phyloP scores from a whole-genome alignment of 208 protist genomes.

The Trypanosoma congolense region DNA sequence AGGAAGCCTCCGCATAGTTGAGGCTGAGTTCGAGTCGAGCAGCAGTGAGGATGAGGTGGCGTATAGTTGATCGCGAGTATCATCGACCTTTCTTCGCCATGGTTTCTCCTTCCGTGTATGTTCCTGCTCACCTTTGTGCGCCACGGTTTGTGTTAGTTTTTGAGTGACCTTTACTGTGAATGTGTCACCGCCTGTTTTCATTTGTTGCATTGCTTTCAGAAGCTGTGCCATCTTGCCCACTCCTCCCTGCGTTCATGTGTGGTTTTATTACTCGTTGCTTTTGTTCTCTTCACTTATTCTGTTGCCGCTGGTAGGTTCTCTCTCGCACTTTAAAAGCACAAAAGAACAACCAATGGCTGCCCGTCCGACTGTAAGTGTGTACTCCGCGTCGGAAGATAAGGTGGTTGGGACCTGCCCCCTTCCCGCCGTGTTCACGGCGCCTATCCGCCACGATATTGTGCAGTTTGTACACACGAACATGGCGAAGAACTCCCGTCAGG shows the following conservation, averaged over 20 bases:
- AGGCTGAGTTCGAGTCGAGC: slow-evolving; percentile 18
- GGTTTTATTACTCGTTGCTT: no score
- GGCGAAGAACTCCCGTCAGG: slow-evolving; percentile 97
- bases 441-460: slow-evolving; percentile 83
- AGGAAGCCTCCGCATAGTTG: slow-evolving; percentile 10
- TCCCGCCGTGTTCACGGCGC: slow-evolving; percentile 80
- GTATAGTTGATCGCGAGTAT: slow-evolving; percentile 2
- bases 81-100: neutral
- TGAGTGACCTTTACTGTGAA: no score
- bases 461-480: slow-evolving; percentile 96
- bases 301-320: slow-evolving; percentile 12
- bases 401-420: slow-evolving; percentile 71
- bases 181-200: no score
- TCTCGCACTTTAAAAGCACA: slow-evolving; percentile 24
- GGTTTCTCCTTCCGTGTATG: no score
- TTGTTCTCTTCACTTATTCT: neutral
- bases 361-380: slow-evolving; percentile 84
- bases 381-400: slow-evolving; percentile 73
- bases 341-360: slow-evolving; percentile 66
- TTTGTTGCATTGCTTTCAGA: no score
- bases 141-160: no score
- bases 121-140: no score
- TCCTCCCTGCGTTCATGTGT: no score
- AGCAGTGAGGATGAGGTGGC: slow-evolving; percentile 14
- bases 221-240: no score